Evolutionary conservation across 495 filamentous ascomycete species (phyloP).

Genomic region (Articulospora tetracladia): DNA sequence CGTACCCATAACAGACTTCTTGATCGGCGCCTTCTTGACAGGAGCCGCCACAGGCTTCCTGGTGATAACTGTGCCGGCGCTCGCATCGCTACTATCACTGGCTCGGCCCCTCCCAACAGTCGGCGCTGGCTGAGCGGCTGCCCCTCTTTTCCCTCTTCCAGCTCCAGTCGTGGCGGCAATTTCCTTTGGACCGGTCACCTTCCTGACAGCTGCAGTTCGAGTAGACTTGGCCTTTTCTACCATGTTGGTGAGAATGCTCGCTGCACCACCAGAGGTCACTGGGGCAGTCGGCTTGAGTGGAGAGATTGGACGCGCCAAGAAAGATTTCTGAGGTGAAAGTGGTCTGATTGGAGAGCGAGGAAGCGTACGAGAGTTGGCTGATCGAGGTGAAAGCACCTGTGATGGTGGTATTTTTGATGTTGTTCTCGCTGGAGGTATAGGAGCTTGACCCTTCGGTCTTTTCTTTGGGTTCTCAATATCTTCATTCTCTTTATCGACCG

Average conservation of each 20-base stretch:
- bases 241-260: constrained; percentile 51
- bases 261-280: constrained; percentile 27
- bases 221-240: constrained; percentile 51
- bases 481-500: constrained; percentile 78
- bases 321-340: constrained; percentile 43
- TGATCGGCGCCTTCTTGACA: constrained; percentile 39
- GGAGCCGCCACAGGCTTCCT: constrained; percentile 28
- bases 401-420: constrained; percentile 27
- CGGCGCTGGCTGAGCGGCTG: constrained; percentile 31
- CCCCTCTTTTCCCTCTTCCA: constrained; percentile 33
- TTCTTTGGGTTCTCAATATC: constrained; percentile 56
- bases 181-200: constrained; percentile 15
- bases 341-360: constrained; percentile 52
- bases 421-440: constrained; percentile 24
- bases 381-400: constrained; percentile 75
- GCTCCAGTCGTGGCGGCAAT: constrained; percentile 17
- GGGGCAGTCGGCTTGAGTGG: constrained; percentile 45
- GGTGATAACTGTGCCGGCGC: constrained; percentile 36
- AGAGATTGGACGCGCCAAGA: constrained; percentile 48
- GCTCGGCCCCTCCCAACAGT: constrained; percentile 37
- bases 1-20: constrained; percentile 35
- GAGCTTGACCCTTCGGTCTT: constrained; percentile 36
- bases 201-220: constrained; percentile 38
- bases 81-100: constrained; percentile 48
- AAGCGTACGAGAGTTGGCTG: constrained; percentile 69